These are phyloP conservation scores for Camellia sinensis DNA, from an alignment of 148 eudicot species.

Conservation along the genomic window DNA sequence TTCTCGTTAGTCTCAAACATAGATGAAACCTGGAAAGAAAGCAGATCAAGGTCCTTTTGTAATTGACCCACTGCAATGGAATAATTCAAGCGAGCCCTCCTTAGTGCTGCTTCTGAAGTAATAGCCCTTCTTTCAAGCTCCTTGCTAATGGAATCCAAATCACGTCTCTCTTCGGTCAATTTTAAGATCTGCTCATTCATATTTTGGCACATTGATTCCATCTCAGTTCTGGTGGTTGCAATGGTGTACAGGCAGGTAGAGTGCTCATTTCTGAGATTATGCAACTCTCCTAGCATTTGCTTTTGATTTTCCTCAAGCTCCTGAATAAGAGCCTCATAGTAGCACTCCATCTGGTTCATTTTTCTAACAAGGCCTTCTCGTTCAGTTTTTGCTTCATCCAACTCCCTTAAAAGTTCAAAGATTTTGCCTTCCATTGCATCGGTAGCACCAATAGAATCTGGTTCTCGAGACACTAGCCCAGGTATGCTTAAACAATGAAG, in stretches of 20 bases:
- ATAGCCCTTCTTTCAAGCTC: constrained; percentile 84
- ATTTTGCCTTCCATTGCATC: constrained; percentile 66
- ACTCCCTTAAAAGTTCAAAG: constrained; percentile 68
- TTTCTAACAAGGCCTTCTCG: constrained; percentile 61
- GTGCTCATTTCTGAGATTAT: constrained; percentile 82
- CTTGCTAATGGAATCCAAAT: constrained; percentile 51
- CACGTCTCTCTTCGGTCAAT: constrained; percentile 62
- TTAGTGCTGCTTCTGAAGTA: constrained; percentile 78
- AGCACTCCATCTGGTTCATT: constrained; percentile 95
- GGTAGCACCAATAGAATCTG: constrained; percentile 45
- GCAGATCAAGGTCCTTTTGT: constrained; percentile 88
- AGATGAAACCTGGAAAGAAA: constrained; percentile 83
- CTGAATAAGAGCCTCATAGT: constrained; percentile 92
- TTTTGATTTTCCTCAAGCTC: constrained; percentile 96
- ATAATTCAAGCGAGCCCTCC: constrained; percentile 81
- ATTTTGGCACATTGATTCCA: constrained; percentile 72
- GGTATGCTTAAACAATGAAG: constrained; percentile 51
- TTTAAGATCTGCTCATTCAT: constrained; percentile 60
- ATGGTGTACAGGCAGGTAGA: constrained; percentile 70
- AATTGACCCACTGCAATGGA: constrained; percentile 87
- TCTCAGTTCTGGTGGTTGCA: constrained; percentile 64
- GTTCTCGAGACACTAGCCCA: constrained; percentile 43
- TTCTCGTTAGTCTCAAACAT: constrained; percentile 90
- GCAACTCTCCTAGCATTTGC: constrained; percentile 79
- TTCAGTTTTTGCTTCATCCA: constrained; percentile 76